A percentile compares a stretch with the other conserved stretches of the same genome.
Evolutionary conservation across 345 rosid species (phyloP).

Genomic region (Corymbia maculata): DNA sequence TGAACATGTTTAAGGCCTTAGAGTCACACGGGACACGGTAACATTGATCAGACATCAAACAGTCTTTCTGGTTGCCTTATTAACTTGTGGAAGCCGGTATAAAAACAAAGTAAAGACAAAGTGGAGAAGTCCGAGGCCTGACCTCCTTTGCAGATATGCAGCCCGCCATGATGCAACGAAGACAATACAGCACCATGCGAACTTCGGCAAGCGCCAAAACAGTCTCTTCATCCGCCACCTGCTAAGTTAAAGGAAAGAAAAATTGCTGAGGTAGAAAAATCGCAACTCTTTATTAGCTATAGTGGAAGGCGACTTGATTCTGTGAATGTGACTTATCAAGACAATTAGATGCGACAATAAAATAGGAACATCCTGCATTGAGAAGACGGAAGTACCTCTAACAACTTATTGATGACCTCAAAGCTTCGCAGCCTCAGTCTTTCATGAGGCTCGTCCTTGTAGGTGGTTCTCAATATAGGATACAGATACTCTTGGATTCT

Average conservation of each 20-base stretch:
- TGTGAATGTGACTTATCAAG: neutral
- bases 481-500: conserved; percentile 30
- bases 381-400: conserved; percentile 27
- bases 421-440: conserved; percentile 44
- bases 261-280: neutral
- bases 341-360: neutral
- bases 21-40: neutral
- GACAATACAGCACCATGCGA: conserved; percentile 35
- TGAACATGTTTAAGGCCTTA: neutral
- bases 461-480: conserved; percentile 28
- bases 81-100: neutral
- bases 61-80: neutral
- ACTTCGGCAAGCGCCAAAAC: conserved; percentile 24
- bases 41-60: neutral
- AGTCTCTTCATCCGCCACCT: conserved; percentile 31
- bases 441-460: conserved; percentile 27
- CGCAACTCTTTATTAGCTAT: neutral
- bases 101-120: neutral
- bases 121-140: conserved; percentile 5
- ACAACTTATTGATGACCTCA: conserved; percentile 51
- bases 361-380: neutral
- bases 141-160: conserved; percentile 31
- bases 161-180: conserved; percentile 42
- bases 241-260: neutral
- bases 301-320: neutral